Percentiles rank a stretch among this genome's conserved stretches.
Evolutionary conservation across 2,329 filamentous ascomycete genomes (phyloP).

Genomic region (Fusarium sp.): DNA sequence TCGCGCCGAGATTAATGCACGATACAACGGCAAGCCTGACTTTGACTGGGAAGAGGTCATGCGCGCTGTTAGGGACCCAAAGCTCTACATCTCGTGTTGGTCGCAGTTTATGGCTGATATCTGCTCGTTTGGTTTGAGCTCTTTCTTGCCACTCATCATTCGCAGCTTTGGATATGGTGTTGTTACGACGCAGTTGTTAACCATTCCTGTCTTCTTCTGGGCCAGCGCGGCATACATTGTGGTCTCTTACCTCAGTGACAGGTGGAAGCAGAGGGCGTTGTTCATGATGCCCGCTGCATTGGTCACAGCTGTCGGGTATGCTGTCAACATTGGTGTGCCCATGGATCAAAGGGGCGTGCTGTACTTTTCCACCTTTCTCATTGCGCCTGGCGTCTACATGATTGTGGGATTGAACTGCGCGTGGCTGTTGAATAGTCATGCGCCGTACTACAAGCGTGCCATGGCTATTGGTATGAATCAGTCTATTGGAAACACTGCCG

Average conservation of each 20-base stretch:
- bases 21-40: constrained; percentile 1
- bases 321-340: neutral
- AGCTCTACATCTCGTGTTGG: constrained; percentile 3
- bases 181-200: neutral
- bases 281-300: neutral
- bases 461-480: neutral
- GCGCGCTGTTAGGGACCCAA: constrained; percentile 5
- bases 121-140: constrained; percentile 15
- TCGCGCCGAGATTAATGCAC: neutral
- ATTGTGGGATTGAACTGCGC: neutral
- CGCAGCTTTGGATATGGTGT: constrained; percentile 3
- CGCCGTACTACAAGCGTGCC: neutral
- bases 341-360: neutral
- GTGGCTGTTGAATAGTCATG: neutral
- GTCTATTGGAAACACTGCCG: neutral
- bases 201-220: neutral
- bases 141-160: constrained; percentile 25
- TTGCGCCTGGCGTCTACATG: neutral
- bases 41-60: constrained; percentile 9
- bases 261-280: neutral
- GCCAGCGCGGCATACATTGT: neutral
- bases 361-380: neutral
- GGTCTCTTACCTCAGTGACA: neutral
- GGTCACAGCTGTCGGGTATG: neutral
- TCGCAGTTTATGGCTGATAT: constrained; percentile 12